Base-by-base conservation (phyloP, 169 alveolate genomes). In the Plasmodium knowlesi region DNA sequence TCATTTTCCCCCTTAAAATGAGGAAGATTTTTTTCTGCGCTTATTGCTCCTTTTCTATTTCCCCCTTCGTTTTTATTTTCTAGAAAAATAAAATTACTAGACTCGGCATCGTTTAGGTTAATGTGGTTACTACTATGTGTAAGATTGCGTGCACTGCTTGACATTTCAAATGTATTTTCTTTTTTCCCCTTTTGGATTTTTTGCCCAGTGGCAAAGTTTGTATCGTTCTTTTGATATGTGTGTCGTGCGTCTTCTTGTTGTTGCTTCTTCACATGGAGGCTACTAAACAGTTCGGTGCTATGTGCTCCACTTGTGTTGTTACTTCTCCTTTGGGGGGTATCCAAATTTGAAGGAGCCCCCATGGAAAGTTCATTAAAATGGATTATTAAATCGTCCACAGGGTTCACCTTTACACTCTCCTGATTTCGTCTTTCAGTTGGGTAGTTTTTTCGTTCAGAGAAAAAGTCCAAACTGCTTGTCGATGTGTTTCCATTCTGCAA, bases 181-280 rank as follows among this genome's bases (percentile, higher is more conserved):
- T 41, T 79, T 39, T 5, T 41, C 14, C 57, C 67, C 14, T 79
- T 79, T 39, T 43, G 34, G 28, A 67, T 6, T 12, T 16, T 43
- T n/a, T 22, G 57, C 54, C n/a, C 10, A 14, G 50, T 79, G 34
- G 37, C 16, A 25, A 39, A 5, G 9, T 9, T 79, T 6, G 22
- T 67, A 37, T 83, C 82, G 50, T 41, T 37, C 5, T 67, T 30
- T 22, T 34, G 16, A n/a, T n/a, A n/a, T 78, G 50, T 22, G 25
- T 43, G 34, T 34, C 30, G 43, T 50, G 74, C 43, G 14, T 37
- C 19, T 16, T 61, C 3, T 22, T 22, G 39, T 6, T 22, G 30
- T 76, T 46, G 32, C 14, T 30, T 39, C 39, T 82, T 88, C 37
- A 72, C 86, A 9, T 83, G 73, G 43, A 82, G 70, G n/a, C 95